Conservation (phyloP, 1,284 basidiomycete species). For the Austropuccinia psidii region DNA sequence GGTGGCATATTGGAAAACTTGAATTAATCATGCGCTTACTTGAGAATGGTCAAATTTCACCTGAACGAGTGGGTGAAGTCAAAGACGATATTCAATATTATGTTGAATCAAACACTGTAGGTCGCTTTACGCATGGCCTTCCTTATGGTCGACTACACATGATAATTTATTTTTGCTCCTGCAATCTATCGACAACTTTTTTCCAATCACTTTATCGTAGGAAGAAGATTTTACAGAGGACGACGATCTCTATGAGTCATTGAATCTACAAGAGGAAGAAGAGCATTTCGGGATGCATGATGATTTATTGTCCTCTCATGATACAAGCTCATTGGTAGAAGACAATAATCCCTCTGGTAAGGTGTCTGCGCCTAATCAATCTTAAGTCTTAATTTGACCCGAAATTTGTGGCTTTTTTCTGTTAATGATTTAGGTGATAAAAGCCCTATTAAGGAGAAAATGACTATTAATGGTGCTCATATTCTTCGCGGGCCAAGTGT, state of each 20-base stretch:
- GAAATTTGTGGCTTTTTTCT: conserved; percentile 32
- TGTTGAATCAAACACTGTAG: conserved; percentile 85
- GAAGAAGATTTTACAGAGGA: conserved; percentile 98
- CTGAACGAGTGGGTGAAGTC: conserved; percentile 71
- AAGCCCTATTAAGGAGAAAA: conserved; percentile 39
- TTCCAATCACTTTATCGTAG: conserved; percentile 50
- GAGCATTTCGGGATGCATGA: conserved; percentile 74
- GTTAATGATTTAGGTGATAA: conserved; percentile 37
- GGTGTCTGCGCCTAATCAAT: conserved; percentile 19
- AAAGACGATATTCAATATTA: conserved; percentile 97
- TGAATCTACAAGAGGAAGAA: conserved; percentile 89
- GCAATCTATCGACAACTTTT: conserved; percentile 19
- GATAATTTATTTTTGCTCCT: not conserved
- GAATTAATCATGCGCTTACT: conserved; percentile 88
- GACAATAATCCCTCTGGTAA: conserved; percentile 38
- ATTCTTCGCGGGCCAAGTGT: conserved; percentile 38
- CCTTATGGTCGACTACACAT: not conserved
- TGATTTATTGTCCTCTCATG: conserved; percentile 54
- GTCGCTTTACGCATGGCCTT: conserved; percentile 48
- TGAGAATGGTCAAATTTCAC: conserved; percentile 81
- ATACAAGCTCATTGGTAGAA: conserved; percentile 51
- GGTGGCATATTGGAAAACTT: conserved; percentile 88
- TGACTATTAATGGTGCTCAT: conserved; percentile 55
- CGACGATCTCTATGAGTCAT: conserved; percentile 95
- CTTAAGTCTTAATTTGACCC: conserved; percentile 41